Percentiles rank a stretch among this genome's conserved stretches.
Evolutionary conservation across 108 stramenopile species (phyloP).

Genomic region (Hondaea fermentalgiana): DNA sequence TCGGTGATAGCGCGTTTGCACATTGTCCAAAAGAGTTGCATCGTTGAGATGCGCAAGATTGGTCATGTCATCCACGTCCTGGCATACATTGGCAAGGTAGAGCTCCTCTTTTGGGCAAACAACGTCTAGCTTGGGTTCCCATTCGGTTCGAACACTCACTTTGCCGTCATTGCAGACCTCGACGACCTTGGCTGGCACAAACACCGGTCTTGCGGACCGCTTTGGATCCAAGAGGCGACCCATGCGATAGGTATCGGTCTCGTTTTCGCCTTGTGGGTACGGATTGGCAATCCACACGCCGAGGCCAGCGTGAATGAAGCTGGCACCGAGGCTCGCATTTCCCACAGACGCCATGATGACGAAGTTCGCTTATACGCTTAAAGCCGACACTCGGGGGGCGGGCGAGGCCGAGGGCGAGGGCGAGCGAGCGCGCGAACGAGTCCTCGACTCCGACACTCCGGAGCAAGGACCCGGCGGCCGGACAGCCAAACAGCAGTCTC

Average conservation of each 20-base stretch:
- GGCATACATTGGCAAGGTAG: neutral
- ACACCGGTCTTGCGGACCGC: neutral
- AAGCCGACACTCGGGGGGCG: no score
- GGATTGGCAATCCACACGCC: neutral
- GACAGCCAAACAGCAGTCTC: no score
- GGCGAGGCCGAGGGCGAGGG: no score
- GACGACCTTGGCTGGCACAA: conserved; percentile 8
- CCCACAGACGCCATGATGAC: neutral
- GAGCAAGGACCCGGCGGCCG: no score
- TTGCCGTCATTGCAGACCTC: neutral
- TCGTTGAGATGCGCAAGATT: neutral
- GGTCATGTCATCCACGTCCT: neutral
- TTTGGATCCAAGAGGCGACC: neutral
- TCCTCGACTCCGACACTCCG: no score
- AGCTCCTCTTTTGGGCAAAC: neutral
- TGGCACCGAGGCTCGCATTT: neutral
- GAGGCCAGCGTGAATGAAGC: neutral
- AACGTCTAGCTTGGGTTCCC: neutral
- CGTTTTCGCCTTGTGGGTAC: neutral
- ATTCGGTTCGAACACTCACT: neutral
- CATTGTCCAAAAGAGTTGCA: neutral
- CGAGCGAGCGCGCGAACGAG: no score
- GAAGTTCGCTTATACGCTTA: no score
- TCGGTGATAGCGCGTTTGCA: conserved; percentile 12
- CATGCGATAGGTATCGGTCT: neutral